phyloP scores from a whole-genome alignment of 345 rosid genomes.

The Bruguiera sexangula region DNA sequence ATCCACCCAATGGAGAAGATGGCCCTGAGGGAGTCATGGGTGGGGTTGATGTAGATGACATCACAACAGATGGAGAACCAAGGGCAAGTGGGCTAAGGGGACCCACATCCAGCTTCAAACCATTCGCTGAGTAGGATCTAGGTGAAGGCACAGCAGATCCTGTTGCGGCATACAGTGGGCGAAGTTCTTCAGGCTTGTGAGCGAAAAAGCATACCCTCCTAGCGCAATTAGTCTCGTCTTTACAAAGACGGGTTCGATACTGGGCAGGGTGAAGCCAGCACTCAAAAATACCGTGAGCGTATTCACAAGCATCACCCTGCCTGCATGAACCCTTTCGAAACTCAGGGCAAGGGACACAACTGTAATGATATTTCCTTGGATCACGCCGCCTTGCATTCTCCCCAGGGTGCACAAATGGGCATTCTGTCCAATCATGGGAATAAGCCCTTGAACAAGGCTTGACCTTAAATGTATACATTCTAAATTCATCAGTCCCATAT shows the following conservation, averaged over 20 bases:
- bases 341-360: conserved; percentile 95
- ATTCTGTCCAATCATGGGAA: conserved; percentile 96
- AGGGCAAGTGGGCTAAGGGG: conserved; percentile 57
- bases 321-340: conserved; percentile 85
- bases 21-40: conserved; percentile 60
- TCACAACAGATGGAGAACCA: conserved; percentile 47
- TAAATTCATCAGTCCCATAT: conserved; percentile 84
- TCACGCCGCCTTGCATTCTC: conserved; percentile 96
- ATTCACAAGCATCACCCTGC: conserved; percentile 79
- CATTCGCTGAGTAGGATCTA: conserved; percentile 47
- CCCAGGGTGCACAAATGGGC: conserved; percentile 95
- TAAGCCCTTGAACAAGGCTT: conserved; percentile 96
- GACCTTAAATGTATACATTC: conserved; percentile 86
- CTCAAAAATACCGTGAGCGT: conserved; percentile 92
- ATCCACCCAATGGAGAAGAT: conserved; percentile 54
- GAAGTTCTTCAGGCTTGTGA: conserved; percentile 79
- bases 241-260: conserved; percentile 82
- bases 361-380: conserved; percentile 81
- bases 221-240: conserved; percentile 67
- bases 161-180: conserved; percentile 77
- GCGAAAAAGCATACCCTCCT: conserved; percentile 97
- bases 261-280: conserved; percentile 99
- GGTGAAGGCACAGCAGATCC: conserved; percentile 89
- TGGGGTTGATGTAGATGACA: conserved; percentile 56
- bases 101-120: conserved; percentile 57